Conservation (phyloP, 1,139 yeast genomes). For the Debaryomyces fabryi region DNA sequence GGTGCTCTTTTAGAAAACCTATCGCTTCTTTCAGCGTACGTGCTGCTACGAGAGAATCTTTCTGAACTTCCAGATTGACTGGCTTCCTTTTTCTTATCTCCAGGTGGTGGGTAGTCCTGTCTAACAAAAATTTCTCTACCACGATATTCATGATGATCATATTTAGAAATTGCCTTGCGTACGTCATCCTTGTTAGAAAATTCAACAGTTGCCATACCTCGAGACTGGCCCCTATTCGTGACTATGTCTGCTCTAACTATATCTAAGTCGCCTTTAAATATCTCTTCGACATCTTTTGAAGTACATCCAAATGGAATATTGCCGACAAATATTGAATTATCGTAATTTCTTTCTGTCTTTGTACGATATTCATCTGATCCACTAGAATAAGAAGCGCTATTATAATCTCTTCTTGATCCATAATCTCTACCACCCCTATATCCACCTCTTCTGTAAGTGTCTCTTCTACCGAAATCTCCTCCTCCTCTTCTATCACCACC, state of each 20-base stretch:
- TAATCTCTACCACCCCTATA: constrained; percentile 28
- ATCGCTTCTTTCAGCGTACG: constrained; percentile 16
- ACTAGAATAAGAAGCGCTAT: constrained; percentile 22
- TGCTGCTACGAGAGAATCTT: constrained; percentile 14
- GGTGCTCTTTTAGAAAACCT: constrained; percentile 15
- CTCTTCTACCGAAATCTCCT: constrained; percentile 25
- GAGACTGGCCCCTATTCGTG: constrained; percentile 77
- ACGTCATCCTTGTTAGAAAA: constrained; percentile 72
- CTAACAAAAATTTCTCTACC: constrained; percentile 91
- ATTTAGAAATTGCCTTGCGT: constrained; percentile 68
- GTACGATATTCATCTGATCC: constrained; percentile 36
- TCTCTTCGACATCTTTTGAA: constrained; percentile 59
- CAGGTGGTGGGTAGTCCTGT: constrained; percentile 83
- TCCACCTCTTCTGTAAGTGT: constrained; percentile 27
- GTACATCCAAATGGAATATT: constrained; percentile 70
- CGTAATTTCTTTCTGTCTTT: constrained; percentile 64
- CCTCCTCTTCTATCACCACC: constrained; percentile 27
- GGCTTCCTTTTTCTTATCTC: constrained; percentile 34
- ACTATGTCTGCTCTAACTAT: constrained; percentile 88
- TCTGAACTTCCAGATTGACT: constrained; percentile 12
- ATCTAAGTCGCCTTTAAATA: constrained; percentile 65
- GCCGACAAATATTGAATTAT: constrained; percentile 72
- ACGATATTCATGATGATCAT: constrained; percentile 65
- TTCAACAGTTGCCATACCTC: constrained; percentile 95
- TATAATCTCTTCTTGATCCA: constrained; percentile 27